Percentiles rank a stretch among this genome's conserved stretches.
These are phyloP conservation scores for Dryas alaskensis DNA, from an alignment of 306 rosid species.

Conservation along the genomic window DNA sequence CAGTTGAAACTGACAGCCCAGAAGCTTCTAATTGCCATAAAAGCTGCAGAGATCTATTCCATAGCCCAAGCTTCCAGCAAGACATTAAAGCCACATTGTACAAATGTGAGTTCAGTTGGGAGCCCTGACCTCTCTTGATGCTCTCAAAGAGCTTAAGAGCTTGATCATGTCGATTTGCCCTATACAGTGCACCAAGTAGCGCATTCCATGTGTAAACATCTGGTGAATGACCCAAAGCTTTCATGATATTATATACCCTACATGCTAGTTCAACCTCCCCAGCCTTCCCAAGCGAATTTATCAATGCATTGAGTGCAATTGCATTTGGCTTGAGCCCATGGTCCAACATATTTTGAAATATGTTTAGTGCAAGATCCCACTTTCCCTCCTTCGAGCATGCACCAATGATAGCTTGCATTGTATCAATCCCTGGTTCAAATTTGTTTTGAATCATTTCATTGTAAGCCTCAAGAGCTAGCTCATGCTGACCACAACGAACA, in stretches of 20 bases:
- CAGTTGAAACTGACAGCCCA: constrained; percentile 44
- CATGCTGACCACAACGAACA: constrained; percentile 55
- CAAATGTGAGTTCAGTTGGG: constrained; percentile 49
- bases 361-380: constrained; percentile 58
- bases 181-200: constrained; percentile 54
- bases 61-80: constrained; percentile 77
- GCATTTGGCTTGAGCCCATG: constrained; percentile 53
- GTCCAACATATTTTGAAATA: constrained; percentile 60
- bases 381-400: constrained; percentile 72
- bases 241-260: constrained; percentile 41
- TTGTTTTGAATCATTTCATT: constrained; percentile 65
- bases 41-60: constrained; percentile 73
- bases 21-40: constrained; percentile 82
- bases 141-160: constrained; percentile 64
- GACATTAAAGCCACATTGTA: constrained; percentile 65
- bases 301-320: constrained; percentile 65
- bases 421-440: constrained; percentile 55
- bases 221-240: constrained; percentile 55
- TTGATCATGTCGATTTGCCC: constrained; percentile 47
- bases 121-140: constrained; percentile 38
- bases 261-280: constrained; percentile 69
- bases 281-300: constrained; percentile 73
- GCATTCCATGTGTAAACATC: constrained; percentile 81
- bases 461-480: constrained; percentile 75
- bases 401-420: constrained; percentile 61